phyloP scores from a whole-genome alignment of 371 early-diverging fungal species.

The Actinomortierella wolfii region DNA sequence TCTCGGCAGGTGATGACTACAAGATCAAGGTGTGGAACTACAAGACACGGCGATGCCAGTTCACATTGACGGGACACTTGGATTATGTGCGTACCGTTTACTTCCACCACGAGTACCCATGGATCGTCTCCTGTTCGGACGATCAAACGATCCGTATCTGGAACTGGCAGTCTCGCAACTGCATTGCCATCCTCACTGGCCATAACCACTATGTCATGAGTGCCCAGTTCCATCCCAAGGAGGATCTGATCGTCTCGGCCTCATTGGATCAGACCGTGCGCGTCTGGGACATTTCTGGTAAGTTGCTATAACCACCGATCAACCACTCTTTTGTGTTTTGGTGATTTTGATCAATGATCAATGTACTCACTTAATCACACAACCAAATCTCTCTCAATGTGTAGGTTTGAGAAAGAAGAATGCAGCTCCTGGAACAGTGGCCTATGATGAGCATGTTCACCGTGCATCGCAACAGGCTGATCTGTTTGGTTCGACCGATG shows the following conservation, averaged over 20 bases:
- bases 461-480: conserved; percentile 74
- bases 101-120: conserved; percentile 99
- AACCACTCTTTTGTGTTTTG: conserved; percentile 1
- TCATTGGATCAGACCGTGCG: conserved; percentile 98
- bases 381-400: not conserved
- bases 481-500: conserved; percentile 94
- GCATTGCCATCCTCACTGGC: conserved; percentile 97
- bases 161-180: conserved; percentile 99
- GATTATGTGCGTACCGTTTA: conserved; percentile 98
- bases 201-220: conserved; percentile 99
- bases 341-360: not conserved
- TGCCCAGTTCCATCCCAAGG: conserved; percentile 97
- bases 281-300: conserved; percentile 98
- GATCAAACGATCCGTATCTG: conserved; percentile 98
- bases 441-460: conserved; percentile 62
- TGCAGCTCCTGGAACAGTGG: conserved; percentile 59
- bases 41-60: conserved; percentile 93
- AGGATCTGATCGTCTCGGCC: conserved; percentile 95
- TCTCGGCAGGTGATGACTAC: conserved; percentile 99
- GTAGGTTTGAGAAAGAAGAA: conserved; percentile 86
- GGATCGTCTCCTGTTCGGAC: conserved; percentile 97
- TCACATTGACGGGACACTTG: conserved; percentile 96
- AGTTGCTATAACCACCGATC: conserved; percentile 9
- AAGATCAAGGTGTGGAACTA: conserved; percentile 99
- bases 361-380: not conserved